A percentile compares a stretch with the other conserved stretches of the same genome.
These are phyloP conservation scores for Tephrocybe sp. DNA, from an alignment of 768 basidiomycete genomes.

Conservation along the genomic window DNA sequence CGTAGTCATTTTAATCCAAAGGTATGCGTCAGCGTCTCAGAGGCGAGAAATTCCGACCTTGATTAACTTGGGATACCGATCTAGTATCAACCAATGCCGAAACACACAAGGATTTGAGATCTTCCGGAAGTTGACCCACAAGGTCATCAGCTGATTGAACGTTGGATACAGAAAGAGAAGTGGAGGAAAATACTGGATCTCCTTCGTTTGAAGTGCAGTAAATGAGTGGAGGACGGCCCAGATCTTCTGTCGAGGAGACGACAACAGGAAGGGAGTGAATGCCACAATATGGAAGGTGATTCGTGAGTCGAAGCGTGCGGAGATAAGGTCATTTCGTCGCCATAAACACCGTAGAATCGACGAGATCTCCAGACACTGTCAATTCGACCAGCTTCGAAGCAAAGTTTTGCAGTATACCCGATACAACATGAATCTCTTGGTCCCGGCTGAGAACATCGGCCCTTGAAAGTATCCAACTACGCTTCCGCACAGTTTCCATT, in stretches of 20 bases:
- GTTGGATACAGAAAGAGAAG: constrained; percentile 4
- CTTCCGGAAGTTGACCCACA: neutral
- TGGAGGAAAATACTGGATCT: neutral
- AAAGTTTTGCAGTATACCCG: neutral
- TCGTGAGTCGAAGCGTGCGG: neutral
- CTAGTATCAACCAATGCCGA: too few relatives aligned
- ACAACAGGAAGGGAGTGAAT: neutral
- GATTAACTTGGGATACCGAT: too few relatives aligned
- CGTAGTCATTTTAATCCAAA: neutral
- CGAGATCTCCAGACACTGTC: neutral
- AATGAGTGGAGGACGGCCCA: neutral
- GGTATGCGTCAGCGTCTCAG: neutral
- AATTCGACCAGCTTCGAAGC: neutral
- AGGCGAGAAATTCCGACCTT: too few relatives aligned
- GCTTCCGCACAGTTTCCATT: too few relatives aligned
- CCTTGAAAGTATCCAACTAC: too few relatives aligned
- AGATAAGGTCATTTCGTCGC: neutral
- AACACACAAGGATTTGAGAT: neutral
- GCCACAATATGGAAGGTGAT: neutral
- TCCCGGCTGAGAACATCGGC: too few relatives aligned
- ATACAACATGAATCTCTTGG: neutral
- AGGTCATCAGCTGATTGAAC: neutral
- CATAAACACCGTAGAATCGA: neutral
- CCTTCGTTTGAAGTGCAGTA: neutral
- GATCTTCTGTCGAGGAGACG: neutral